Percentiles rank a stretch among this genome's conserved stretches.
These are phyloP conservation scores for Epichloe sibirici DNA, from an alignment of 2,329 filamentous ascomycete species.

Conservation along the genomic window DNA sequence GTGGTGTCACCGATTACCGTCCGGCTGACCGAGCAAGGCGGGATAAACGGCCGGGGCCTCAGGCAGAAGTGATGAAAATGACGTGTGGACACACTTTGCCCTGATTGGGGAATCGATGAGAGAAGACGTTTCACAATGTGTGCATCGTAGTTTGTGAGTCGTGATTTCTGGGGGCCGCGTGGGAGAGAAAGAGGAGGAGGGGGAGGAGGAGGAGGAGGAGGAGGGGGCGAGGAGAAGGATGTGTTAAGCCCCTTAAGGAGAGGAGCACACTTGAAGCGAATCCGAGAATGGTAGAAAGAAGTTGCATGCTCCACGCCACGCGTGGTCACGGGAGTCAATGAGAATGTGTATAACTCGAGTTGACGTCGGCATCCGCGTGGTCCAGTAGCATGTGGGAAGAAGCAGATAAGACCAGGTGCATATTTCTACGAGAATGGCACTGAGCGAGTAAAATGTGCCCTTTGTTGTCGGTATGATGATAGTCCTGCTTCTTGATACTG, in stretches of 20 bases:
- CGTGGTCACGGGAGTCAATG: neutral
- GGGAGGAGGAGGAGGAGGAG: neutral
- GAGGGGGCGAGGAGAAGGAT: neutral
- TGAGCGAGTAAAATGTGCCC: too few species aligned
- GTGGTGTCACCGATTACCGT: neutral
- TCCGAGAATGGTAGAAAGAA: neutral
- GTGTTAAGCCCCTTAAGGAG: too few species aligned
- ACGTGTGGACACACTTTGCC: neutral
- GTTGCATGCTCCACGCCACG: neutral
- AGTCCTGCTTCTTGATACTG: too few species aligned
- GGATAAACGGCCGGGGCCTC: neutral
- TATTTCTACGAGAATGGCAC: too few species aligned
- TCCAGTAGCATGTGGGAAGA: neutral
- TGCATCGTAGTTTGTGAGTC: neutral
- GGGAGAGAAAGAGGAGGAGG: neutral
- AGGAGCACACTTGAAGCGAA: too few species aligned
- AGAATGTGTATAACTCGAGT: neutral
- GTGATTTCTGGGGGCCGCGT: neutral
- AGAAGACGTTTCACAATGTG: neutral
- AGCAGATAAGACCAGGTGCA: neutral
- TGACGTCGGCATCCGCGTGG: neutral
- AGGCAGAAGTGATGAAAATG: neutral
- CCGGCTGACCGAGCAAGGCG: neutral
- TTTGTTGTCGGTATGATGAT: too few species aligned
- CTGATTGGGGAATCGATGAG: neutral